Percentiles rank a stretch among this genome's conserved stretches.
Evolutionary conservation across 2,329 filamentous ascomycete genomes (phyloP).

Genomic region (Sordariomycetes sp.): DNA sequence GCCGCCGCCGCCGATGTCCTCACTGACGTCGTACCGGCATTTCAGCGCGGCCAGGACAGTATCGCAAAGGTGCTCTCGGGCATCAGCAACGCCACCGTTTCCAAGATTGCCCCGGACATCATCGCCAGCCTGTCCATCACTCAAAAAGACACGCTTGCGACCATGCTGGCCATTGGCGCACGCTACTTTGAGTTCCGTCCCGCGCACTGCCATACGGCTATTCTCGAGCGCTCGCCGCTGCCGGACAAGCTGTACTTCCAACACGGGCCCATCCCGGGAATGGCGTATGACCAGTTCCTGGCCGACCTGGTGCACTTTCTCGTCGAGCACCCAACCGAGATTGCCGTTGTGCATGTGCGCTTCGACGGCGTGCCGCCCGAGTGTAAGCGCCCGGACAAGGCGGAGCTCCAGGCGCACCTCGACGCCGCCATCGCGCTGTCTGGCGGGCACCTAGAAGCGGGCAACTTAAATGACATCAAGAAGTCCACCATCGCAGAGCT

Average conservation of each 20-base stretch:
- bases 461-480: conserved; percentile 18
- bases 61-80: conserved; percentile 14
- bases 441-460: conserved; percentile 14
- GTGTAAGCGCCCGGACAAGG: conserved; percentile 24
- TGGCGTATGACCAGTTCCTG: conserved; percentile 30
- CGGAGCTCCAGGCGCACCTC: conserved; percentile 24
- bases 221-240: conserved; percentile 20
- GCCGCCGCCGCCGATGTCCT: conserved; percentile 12
- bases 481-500: conserved; percentile 17
- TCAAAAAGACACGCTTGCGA: conserved; percentile 30
- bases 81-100: conserved; percentile 10
- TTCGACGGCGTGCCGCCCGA: conserved; percentile 35
- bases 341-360: conserved; percentile 32
- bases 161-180: conserved; percentile 30
- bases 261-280: conserved; percentile 34
- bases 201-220: conserved; percentile 27
- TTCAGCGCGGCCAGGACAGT: conserved; percentile 9
- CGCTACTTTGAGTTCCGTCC: conserved; percentile 39
- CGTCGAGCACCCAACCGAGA: conserved; percentile 23
- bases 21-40: conserved; percentile 9
- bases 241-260: conserved; percentile 34
- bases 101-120: conserved; percentile 22
- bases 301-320: conserved; percentile 26
- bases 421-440: conserved; percentile 17
- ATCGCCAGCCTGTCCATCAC: conserved; percentile 33